Evolutionary conservation across 768 basidiomycete species (phyloP), one percentile per base, ranked within the genome.

Genomic region (Crucibulum laeve): DNA sequence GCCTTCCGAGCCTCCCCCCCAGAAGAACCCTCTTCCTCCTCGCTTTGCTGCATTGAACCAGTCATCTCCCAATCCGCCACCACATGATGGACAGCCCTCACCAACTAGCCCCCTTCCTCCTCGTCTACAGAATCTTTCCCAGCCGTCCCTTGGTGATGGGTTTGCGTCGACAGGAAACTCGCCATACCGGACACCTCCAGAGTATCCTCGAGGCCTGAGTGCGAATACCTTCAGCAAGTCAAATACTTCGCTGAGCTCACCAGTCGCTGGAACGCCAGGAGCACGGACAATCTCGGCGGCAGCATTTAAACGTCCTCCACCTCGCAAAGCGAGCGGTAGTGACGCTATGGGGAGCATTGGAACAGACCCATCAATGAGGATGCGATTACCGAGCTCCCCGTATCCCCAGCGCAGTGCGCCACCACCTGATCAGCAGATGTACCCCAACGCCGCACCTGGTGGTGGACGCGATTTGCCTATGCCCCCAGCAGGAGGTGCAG

Each of bases 201-300:
- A 80, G 45, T 71, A 74, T 38, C 71, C 70, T 1, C 56, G 62
- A 53, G 30, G 58, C 53, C 32, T 56, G 13, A 51, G 60, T 5
- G 53, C 60, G 3, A 30, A 26, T 38, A 43, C 50, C 18, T 51
- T 49, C 25, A 26, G 47, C 23, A 47, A 45, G 18, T 50, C 36
- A 14, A 19, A 30, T 21, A 36, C 32, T 21, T 64, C 65, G 14
- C 46, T 69, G 39, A 59, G 52, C 36, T 47, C 55, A 34, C 57
- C 57, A 47, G 44, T 50, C 34, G 53, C 30, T 36, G 25, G 54
- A 28, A 43, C 59, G 8, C 59, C 65, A 2, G 49, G 66, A 5
- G 71, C 68, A 2, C 72, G 82, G 33, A 90, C 78, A 43, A 88
- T 90, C 41, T 77, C 84, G 2, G 87, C 86, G 0, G 83, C 85